A percentile compares a stretch with the other conserved stretches of the same genome.
Evolutionary conservation across 1,139 yeast species (phyloP).

Genomic region (Taphrina communis): DNA sequence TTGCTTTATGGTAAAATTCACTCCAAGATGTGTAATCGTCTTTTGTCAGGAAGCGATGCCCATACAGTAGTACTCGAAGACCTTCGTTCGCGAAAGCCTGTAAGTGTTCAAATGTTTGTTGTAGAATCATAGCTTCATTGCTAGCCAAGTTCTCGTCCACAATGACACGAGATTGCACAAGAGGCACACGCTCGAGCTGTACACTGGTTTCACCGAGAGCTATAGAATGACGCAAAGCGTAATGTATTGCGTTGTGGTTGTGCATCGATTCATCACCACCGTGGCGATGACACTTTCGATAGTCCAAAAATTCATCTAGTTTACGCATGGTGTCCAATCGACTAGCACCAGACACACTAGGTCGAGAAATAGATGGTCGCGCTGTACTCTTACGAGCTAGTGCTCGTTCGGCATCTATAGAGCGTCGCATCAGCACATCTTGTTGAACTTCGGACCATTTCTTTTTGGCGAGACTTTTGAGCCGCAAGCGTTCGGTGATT

Average conservation of each 20-base stretch:
- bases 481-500: constrained; percentile 74
- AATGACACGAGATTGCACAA: constrained; percentile 2
- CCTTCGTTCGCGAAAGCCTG: constrained; percentile 97
- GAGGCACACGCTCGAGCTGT: constrained; percentile 24
- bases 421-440: constrained; percentile 67
- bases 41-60: constrained; percentile 71
- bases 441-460: constrained; percentile 70
- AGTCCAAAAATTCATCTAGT: constrained; percentile 32
- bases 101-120: constrained; percentile 83
- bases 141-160: constrained; percentile 68
- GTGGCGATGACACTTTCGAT: not conserved
- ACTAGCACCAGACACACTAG: constrained; percentile 41
- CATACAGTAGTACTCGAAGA: constrained; percentile 82
- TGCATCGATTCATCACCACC: not conserved
- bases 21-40: constrained; percentile 72
- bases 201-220: constrained; percentile 39
- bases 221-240: constrained; percentile 42
- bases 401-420: constrained; percentile 80
- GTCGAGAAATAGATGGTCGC: constrained; percentile 45
- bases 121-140: constrained; percentile 81
- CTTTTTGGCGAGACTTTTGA: constrained; percentile 62
- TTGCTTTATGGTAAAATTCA: constrained; percentile 70
- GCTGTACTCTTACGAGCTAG: constrained; percentile 54
- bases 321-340: constrained; percentile 30
- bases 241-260: not conserved